Percentiles rank a stretch among this genome's conserved stretches.
Evolutionary conservation across 352 stramenopile species (phyloP).

Genomic region (Pythium angustatum): DNA sequence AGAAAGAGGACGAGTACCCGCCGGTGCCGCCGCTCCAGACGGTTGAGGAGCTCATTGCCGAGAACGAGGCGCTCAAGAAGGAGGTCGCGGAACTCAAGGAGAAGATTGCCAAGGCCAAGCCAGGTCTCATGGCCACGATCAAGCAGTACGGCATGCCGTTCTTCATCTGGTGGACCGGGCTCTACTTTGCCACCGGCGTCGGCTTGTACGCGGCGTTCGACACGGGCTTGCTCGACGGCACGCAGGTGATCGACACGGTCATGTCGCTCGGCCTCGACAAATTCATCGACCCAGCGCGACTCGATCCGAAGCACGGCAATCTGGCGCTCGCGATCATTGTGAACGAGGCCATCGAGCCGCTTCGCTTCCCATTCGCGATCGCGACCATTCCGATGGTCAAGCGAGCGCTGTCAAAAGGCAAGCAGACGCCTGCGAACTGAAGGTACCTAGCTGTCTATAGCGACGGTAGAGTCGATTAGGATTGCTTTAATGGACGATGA

Average conservation of each 20-base stretch:
- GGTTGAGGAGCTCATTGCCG: slow-evolving; percentile 69
- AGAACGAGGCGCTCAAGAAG: slow-evolving; percentile 77
- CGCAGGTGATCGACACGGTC: slow-evolving; percentile 84
- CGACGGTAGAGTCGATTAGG: slow-evolving; percentile 1
- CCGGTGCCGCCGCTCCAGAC: slow-evolving; percentile 47
- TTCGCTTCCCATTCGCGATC: slow-evolving; percentile 86
- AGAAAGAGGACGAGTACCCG: slow-evolving; percentile 33
- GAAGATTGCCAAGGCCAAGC: slow-evolving; percentile 60
- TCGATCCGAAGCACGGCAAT: slow-evolving; percentile 88
- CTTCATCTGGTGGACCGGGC: slow-evolving; percentile 77
- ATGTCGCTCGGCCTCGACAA: slow-evolving; percentile 79
- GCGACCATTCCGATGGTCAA: slow-evolving; percentile 83
- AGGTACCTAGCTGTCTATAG: neutral
- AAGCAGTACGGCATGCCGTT: slow-evolving; percentile 88
- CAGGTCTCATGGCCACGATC: slow-evolving; percentile 72
- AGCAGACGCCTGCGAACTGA: slow-evolving; percentile 11
- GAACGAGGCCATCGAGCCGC: slow-evolving; percentile 84
- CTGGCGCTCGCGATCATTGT: slow-evolving; percentile 82
- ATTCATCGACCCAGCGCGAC: slow-evolving; percentile 64
- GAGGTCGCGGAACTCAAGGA: slow-evolving; percentile 62
- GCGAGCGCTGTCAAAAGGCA: slow-evolving; percentile 54
- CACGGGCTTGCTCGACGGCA: slow-evolving; percentile 61
- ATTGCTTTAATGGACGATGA: no score
- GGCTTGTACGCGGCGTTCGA: slow-evolving; percentile 81
- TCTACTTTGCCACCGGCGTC: slow-evolving; percentile 74